Conservation (phyloP, 2,329 filamentous ascomycete genomes). For the Beauveria varroae region DNA sequence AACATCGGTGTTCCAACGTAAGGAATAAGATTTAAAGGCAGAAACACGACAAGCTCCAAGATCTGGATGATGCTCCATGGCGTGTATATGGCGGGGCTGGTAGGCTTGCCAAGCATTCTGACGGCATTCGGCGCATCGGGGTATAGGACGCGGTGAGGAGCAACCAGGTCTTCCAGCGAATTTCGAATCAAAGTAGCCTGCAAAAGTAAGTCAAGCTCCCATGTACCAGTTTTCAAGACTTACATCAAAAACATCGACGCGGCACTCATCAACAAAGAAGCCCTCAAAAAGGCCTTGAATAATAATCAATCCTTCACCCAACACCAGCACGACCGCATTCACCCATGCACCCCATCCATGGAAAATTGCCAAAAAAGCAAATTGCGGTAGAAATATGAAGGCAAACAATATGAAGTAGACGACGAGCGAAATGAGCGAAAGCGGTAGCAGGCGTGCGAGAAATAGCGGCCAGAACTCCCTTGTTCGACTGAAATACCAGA, state of each 20-base stretch:
- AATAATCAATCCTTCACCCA: conserved; percentile 74
- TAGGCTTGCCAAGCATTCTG: conserved; percentile 76
- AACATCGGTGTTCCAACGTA: conserved; percentile 78
- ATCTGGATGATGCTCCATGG: conserved; percentile 92
- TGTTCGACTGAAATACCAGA: conserved; percentile 73
- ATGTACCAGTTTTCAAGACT: conserved; percentile 23
- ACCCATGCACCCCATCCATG: conserved; percentile 85
- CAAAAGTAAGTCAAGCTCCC: not conserved
- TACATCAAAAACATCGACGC: conserved; percentile 79
- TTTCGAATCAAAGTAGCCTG: conserved; percentile 67
- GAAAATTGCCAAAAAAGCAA: conserved; percentile 82
- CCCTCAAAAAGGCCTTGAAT: conserved; percentile 66
- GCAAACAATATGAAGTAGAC: conserved; percentile 82
- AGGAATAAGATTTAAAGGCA: conserved; percentile 83
- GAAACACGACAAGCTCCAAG: conserved; percentile 68
- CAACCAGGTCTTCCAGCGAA: conserved; percentile 61
- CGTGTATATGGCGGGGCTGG: conserved; percentile 66
- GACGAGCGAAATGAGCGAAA: conserved; percentile 72
- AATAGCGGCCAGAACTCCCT: conserved; percentile 80
- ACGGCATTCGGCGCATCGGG: conserved; percentile 64
- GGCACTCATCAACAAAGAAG: conserved; percentile 71
- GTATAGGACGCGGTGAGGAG: conserved; percentile 57
- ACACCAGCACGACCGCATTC: conserved; percentile 76
- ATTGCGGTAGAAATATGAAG: conserved; percentile 83
- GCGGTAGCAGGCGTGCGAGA: conserved; percentile 66